phyloP scores from a whole-genome alignment of 306 rosid species.

The Cucumis hystrix region DNA sequence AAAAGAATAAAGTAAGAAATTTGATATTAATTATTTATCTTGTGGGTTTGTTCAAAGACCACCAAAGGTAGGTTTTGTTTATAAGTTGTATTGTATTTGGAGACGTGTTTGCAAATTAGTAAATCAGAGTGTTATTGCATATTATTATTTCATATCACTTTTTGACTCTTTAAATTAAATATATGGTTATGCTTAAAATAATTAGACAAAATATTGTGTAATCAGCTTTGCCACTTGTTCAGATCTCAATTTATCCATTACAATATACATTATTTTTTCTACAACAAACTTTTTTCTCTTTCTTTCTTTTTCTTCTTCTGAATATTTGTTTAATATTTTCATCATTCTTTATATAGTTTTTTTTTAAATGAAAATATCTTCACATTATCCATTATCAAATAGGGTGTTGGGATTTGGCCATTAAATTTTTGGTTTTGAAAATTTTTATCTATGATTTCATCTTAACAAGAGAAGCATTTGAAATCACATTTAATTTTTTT shows the following conservation, averaged over 20 bases:
- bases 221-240: background rate
- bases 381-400: too few relatives aligned
- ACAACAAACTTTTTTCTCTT: too few relatives aligned
- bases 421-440: too few relatives aligned
- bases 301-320: background rate
- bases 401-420: too few relatives aligned
- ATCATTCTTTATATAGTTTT: background rate
- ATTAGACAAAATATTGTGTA: background rate
- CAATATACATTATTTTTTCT: background rate
- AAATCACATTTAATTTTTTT: too few relatives aligned
- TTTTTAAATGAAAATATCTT: background rate
- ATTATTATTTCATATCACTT: background rate
- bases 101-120: conserved; percentile 11
- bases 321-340: background rate
- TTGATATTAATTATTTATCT: background rate
- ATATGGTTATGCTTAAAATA: background rate
- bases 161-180: background rate
- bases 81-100: background rate
- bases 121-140: background rate
- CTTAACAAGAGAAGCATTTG: too few relatives aligned
- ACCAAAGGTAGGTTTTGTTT: background rate
- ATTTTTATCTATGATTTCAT: too few relatives aligned
- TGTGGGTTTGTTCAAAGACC: background rate
- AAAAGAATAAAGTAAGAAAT: background rate
- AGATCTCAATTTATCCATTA: background rate